phyloP scores from a whole-genome alignment of 2,329 filamentous ascomycete genomes.

The Septoria petroselini region DNA sequence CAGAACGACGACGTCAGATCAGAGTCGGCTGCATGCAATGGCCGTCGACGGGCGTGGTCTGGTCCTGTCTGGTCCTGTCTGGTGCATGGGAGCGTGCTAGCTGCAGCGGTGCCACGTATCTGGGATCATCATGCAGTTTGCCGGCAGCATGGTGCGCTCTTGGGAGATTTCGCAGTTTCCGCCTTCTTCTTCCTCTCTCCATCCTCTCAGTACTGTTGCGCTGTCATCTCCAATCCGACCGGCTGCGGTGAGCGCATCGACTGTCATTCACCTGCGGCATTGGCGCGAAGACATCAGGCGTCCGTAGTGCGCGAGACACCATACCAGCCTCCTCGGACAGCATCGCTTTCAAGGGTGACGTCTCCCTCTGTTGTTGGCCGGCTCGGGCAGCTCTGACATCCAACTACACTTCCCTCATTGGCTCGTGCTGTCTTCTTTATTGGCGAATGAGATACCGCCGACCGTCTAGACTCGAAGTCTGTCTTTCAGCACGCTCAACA shows the following conservation, averaged over 20 bases:
- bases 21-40: conserved; percentile 10
- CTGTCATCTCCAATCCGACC: too few species aligned
- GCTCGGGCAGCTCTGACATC: conserved; percentile 5
- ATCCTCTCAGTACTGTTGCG: neutral
- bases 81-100: conserved; percentile 17
- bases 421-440: conserved; percentile 12
- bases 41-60: conserved; percentile 8
- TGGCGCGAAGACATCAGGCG: neutral
- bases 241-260: neutral
- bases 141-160: conserved; percentile 12
- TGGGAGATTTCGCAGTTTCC: conserved; percentile 1
- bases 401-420: conserved; percentile 21
- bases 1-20: conserved; percentile 11
- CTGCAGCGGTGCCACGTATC: conserved; percentile 22
- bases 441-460: conserved; percentile 25
- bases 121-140: conserved; percentile 1
- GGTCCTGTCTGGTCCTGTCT: too few species aligned
- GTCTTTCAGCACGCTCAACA: conserved; percentile 22
- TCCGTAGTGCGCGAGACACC: conserved; percentile 7
- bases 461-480: conserved; percentile 21
- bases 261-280: neutral
- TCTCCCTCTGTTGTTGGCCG: conserved; percentile 10
- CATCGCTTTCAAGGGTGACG: conserved; percentile 7
- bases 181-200: neutral
- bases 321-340: conserved; percentile 11